A percentile compares a stretch with the other conserved stretches of the same genome.
phyloP scores from a whole-genome alignment of 345 rosid genomes.

The Salix exigua region DNA sequence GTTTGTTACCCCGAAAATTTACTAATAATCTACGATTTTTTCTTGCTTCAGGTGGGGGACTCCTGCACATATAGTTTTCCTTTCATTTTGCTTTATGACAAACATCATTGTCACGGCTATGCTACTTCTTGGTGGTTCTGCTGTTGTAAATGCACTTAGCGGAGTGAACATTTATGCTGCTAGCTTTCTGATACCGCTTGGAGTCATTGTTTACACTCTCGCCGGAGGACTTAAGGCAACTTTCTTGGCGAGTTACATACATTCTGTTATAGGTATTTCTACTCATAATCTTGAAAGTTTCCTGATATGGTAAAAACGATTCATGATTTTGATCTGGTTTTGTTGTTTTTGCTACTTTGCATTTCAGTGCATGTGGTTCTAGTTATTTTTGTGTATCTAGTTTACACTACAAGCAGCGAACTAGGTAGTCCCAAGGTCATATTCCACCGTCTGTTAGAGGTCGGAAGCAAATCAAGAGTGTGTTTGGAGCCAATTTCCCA shows the following conservation, averaged over 20 bases:
- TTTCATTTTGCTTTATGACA: conserved; percentile 73
- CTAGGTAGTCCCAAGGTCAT: conserved; percentile 75
- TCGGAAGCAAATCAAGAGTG: conserved; percentile 57
- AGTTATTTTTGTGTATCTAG: conserved; percentile 76
- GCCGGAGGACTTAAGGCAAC: conserved; percentile 97
- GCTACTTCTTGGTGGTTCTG: conserved; percentile 91
- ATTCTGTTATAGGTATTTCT: conserved; percentile 69
- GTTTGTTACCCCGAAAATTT: background rate
- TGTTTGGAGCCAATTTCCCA: conserved; percentile 74
- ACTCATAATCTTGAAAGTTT: background rate
- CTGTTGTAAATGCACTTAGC: conserved; percentile 90
- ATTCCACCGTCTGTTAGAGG: conserved; percentile 47
- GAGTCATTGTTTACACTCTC: conserved; percentile 76
- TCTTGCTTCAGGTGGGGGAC: conserved; percentile 72
- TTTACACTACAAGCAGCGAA: conserved; percentile 68
- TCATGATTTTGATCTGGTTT: background rate
- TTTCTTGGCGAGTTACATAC: conserved; percentile 89
- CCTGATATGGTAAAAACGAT: background rate
- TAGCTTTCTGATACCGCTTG: conserved; percentile 92
- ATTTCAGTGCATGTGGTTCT: conserved; percentile 74
- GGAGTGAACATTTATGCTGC: conserved; percentile 86
- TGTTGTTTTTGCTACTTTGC: background rate
- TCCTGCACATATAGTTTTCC: conserved; percentile 76
- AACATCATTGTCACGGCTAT: conserved; percentile 81
- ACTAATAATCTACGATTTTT: background rate